A percentile compares a stretch with the other conserved stretches of the same genome.
Evolutionary conservation across 2,329 filamentous ascomycete species (phyloP).

Genomic region (Dactylellina haptotyla): DNA sequence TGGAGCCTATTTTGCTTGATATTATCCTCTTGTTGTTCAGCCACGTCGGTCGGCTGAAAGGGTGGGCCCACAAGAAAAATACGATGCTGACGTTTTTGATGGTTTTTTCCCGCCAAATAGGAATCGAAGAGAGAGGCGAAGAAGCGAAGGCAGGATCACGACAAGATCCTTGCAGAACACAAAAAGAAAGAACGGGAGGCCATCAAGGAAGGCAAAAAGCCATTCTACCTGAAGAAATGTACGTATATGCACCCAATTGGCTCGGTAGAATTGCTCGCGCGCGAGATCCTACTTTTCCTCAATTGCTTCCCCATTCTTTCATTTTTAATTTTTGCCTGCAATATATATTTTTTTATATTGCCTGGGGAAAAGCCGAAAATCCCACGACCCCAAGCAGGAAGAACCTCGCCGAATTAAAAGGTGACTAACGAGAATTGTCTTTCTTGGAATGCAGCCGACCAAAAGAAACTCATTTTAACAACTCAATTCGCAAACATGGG

Average conservation of each 20-base stretch:
- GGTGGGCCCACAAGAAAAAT: slow-evolving; percentile 17
- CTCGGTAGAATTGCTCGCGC: slow-evolving; percentile 20
- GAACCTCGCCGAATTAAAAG: slow-evolving; percentile 11
- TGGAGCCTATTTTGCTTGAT: slow-evolving; percentile 22
- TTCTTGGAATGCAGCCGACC: slow-evolving; percentile 68
- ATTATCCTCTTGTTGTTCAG: slow-evolving; percentile 4
- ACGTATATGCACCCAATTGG: slow-evolving; percentile 51
- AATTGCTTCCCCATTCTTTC: too few species aligned
- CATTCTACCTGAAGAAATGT: slow-evolving; percentile 89
- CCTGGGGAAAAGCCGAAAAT: background rate
- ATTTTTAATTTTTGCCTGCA: background rate
- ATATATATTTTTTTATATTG: slow-evolving; percentile 14
- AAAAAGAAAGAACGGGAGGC: slow-evolving; percentile 83
- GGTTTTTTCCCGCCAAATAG: slow-evolving; percentile 39
- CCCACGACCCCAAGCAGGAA: too few species aligned
- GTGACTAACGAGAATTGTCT: slow-evolving; percentile 12
- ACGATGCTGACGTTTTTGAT: slow-evolving; percentile 39
- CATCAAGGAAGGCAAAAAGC: slow-evolving; percentile 86
- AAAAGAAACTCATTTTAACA: slow-evolving; percentile 84
- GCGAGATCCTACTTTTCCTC: slow-evolving; percentile 9
- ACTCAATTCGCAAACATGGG: slow-evolving; percentile 85
- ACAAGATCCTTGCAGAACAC: slow-evolving; percentile 77
- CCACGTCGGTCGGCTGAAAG: slow-evolving; percentile 32
- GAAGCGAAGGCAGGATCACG: slow-evolving; percentile 74
- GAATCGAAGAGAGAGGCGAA: slow-evolving; percentile 79